Evolutionary conservation across 768 basidiomycete genomes (phyloP), one percentile per base, ranked within the genome.

Genomic region (Phanerochaete sordida): DNA sequence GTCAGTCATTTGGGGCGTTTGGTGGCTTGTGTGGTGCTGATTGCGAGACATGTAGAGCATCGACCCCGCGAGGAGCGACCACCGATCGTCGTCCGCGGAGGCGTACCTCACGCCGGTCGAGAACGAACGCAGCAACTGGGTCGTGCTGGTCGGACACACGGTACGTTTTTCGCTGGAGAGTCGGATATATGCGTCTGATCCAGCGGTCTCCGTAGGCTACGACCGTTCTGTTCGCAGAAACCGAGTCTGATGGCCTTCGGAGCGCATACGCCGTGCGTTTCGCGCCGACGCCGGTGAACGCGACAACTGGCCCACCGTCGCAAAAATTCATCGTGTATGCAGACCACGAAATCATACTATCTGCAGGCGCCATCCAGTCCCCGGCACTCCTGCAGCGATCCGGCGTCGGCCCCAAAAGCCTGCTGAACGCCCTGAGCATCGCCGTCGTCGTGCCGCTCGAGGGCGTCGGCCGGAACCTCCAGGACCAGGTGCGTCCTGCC

Each of bases 81-180:
- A 83, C 58, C 78, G 84, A 16, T 81, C 82, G 3, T 84, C 83
- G 0, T 82, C 84, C 0, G 79, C 77, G 8, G 71, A 76, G 53
- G 83, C 84, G 0, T 86, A 85, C 62, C 74, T 82, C 27, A 79
- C 80, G 0, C 84, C 84, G 15, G 79, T 84, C 6, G 79, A 84
- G 65, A 69, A 60, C 39, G 59, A 64, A 26, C 74, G 82, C 33
- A 74, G 75, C 0, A 82, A 81, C 62, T 82, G 81, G 81, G 67
- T 82, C 27, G 80, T 81, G 3, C 70, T 86, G 13, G 75, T 37
- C 43, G 44, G 52, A 47, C 62, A 65, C 19, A 50, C 27, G 47
- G 30, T 23, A 33, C n/a, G 6, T 49, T n/a, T n/a, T n/a, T n/a
- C n/a, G n/a, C n/a, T n/a, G n/a, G n/a, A n/a, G n/a, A n/a, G n/a